These are phyloP conservation scores for Colletotrichum acutatum DNA, from an alignment of 2,329 filamentous ascomycete species.

Conservation along the genomic window DNA sequence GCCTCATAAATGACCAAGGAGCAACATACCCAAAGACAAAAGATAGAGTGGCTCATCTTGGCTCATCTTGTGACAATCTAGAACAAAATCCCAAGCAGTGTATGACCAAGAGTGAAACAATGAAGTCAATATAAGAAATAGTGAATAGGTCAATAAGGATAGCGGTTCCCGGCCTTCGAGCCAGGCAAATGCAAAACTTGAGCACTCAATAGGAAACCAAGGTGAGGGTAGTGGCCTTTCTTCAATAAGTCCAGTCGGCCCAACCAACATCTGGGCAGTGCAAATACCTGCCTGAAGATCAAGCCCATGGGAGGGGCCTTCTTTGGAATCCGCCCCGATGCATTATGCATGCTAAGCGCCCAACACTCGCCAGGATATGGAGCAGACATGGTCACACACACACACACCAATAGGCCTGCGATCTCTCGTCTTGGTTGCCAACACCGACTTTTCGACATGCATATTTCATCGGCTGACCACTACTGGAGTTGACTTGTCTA, in stretches of 20 bases:
- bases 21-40: conserved; percentile 26
- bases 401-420: background rate
- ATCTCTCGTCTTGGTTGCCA: background rate
- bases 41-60: conserved; percentile 27
- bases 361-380: background rate
- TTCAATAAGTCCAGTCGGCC: background rate
- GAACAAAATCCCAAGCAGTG: background rate
- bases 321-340: background rate
- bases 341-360: conserved; percentile 16
- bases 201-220: background rate
- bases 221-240: background rate
- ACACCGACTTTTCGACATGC: background rate
- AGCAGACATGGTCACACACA: background rate
- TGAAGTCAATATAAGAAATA: background rate
- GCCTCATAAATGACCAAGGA: too few species aligned
- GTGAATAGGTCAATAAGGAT: background rate
- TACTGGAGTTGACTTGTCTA: background rate
- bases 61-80: background rate
- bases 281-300: background rate
- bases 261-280: background rate
- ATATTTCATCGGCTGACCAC: background rate
- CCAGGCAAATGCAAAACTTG: background rate
- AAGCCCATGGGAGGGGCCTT: background rate
- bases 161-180: background rate
- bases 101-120: background rate